Evolutionary conservation across 2,329 filamentous ascomycete genomes (phyloP).

Genomic region (Paraconiothyrium brasiliense): DNA sequence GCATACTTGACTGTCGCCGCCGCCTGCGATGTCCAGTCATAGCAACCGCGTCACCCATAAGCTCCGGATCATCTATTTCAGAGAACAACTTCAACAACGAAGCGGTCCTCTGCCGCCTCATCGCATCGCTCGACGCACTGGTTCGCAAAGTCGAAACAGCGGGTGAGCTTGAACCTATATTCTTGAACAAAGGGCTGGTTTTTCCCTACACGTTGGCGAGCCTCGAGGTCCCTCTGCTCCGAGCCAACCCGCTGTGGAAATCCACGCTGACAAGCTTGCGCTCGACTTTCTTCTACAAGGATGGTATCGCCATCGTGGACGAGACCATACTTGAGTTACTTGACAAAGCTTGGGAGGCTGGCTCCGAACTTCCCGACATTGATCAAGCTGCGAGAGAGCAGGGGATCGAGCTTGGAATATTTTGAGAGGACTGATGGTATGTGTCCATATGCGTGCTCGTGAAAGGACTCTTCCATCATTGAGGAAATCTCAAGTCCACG

Average conservation of each 20-base stretch:
- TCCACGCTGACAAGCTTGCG: neutral
- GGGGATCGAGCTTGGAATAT: neutral
- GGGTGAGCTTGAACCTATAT: neutral
- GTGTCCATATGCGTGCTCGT: too few species aligned
- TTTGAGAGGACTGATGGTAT: neutral
- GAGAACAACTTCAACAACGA: neutral
- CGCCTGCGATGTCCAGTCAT: neutral
- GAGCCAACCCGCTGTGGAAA: neutral
- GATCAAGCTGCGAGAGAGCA: neutral
- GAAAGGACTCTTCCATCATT: too few species aligned
- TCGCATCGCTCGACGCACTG: neutral
- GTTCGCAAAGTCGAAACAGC: neutral
- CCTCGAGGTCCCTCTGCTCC: neutral
- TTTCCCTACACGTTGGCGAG: neutral
- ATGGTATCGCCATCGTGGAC: neutral
- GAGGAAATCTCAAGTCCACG: too few species aligned
- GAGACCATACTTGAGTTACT: neutral
- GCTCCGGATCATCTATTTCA: neutral
- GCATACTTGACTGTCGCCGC: neutral
- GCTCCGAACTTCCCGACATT: neutral
- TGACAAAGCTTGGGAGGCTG: neutral
- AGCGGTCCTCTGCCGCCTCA: neutral
- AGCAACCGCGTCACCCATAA: neutral
- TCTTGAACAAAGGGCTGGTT: neutral
- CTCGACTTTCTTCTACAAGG: neutral